Base-by-base conservation (phyloP, 108 stramenopile species). In the Pseudonitzschia pungens region DNA sequence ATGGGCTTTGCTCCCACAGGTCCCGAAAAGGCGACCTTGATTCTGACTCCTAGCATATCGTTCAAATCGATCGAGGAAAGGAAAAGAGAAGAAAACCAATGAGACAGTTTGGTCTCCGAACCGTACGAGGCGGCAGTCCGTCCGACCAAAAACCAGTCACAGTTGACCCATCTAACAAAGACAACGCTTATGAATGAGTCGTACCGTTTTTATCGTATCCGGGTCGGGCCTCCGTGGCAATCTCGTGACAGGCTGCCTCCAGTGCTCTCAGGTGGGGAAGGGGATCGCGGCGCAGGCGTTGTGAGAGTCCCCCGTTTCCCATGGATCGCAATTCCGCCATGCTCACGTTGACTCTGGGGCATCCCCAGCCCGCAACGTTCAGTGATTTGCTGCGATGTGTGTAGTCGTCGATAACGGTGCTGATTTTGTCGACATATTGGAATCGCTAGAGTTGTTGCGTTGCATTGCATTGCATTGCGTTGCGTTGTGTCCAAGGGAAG, bases 221-320 rank as follows among this genome's bases (percentile, higher is more conserved):
- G 32, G 91, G 90, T 27, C 90, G 78, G 42, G 81, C 81, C 69
- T 93, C 86, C 40, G 65, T 65, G 40, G 89, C 94, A 56, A 93
- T 63, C 53, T 83, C 81, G 78, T 92, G 89, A 54, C 86, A 89
- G 26, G 92, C 89, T 0, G 80, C 77, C 64, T 92, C 92, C 65
- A 96, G 55, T 3, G 94, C 94, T 28, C 92, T 74, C 18, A 96
- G 71, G 75, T 96, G 91, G 36, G 89, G 88, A 3, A 92, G 65
- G 44, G 93, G 93, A 69, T 94, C 89, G 21, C 60, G 24, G 1
- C 87, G 75, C 43, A 94, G 77, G 10, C 81, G 76, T 62, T 78
- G 72, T 59, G 78, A 80, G 10, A 92, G 74, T 22, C 68, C 51
- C 18, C 86, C 73, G 66, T 90, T 86, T 36, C 83, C 76, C 31